Evolutionary conservation across 805 yeast species (phyloP).

Genomic region (Isabelozyma heimii): DNA sequence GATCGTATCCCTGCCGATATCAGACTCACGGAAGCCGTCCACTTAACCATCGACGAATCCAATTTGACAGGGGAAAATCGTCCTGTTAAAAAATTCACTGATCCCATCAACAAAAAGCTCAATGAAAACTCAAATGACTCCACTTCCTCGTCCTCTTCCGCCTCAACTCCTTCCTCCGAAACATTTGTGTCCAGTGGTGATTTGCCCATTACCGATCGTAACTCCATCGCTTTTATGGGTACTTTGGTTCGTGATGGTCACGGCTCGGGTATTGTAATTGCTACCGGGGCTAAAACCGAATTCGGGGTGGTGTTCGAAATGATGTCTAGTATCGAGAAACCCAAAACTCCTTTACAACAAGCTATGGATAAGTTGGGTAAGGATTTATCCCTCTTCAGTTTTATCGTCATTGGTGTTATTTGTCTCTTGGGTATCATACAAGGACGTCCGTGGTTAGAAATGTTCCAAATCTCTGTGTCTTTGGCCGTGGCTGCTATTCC

Average conservation of each 20-base stretch:
- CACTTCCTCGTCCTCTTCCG: not conserved
- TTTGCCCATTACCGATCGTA: slow-evolving; percentile 65
- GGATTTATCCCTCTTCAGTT: slow-evolving; percentile 81
- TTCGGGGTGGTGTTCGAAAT: slow-evolving; percentile 93
- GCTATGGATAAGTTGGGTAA: slow-evolving; percentile 96
- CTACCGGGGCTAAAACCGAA: slow-evolving; percentile 85
- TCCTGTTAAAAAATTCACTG: slow-evolving; percentile 70
- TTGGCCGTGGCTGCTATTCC: slow-evolving; percentile 99
- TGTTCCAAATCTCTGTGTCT: slow-evolving; percentile 97
- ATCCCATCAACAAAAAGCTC: slow-evolving; percentile 30
- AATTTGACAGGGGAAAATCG: slow-evolving; percentile 93
- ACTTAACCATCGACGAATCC: slow-evolving; percentile 86
- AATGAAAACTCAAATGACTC: not conserved
- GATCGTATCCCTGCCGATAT: slow-evolving; percentile 97
- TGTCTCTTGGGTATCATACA: slow-evolving; percentile 86
- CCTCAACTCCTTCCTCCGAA: slow-evolving; percentile 11
- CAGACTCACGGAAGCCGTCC: slow-evolving; percentile 74
- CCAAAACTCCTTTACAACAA: slow-evolving; percentile 93
- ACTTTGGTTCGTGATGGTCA: slow-evolving; percentile 95
- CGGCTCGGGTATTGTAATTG: slow-evolving; percentile 90
- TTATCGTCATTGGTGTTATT: slow-evolving; percentile 85
- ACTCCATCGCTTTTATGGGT: slow-evolving; percentile 91
- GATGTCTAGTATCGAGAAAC: slow-evolving; percentile 94
- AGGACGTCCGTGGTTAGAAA: slow-evolving; percentile 94
- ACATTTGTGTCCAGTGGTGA: slow-evolving; percentile 16